Evolutionary conservation across 495 filamentous ascomycete genomes (phyloP).

Genomic region (Cercophora scortea): DNA sequence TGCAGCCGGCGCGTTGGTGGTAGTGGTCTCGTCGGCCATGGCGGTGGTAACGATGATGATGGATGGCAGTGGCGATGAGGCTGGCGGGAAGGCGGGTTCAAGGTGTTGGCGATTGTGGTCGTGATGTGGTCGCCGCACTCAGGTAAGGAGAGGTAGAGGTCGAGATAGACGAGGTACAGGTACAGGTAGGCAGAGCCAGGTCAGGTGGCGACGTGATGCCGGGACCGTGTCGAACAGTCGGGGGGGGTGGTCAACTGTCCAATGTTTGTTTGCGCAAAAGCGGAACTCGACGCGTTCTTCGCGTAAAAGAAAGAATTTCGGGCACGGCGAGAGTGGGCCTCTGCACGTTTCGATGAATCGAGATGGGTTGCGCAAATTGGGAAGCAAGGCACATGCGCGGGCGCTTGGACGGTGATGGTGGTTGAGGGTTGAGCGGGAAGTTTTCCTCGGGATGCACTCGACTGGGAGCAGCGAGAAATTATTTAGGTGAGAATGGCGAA

Average conservation of each 20-base stretch:
- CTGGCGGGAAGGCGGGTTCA: background rate
- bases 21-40: slow-evolving; percentile 10
- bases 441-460: slow-evolving; percentile 15
- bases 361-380: slow-evolving; percentile 17
- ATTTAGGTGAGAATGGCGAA: slow-evolving; percentile 12
- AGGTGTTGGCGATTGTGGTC: background rate
- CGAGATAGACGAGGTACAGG: too few relatives aligned
- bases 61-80: background rate
- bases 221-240: slow-evolving; percentile 10
- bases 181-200: too few relatives aligned
- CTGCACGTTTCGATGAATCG: slow-evolving; percentile 12
- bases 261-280: slow-evolving; percentile 14
- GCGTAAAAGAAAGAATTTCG: slow-evolving; percentile 10
- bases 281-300: slow-evolving; percentile 21
- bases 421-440: slow-evolving; percentile 21
- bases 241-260: background rate
- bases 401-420: slow-evolving; percentile 13
- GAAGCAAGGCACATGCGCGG: slow-evolving; percentile 12
- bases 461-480: slow-evolving; percentile 25
- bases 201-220: slow-evolving; percentile 18
- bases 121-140: too few relatives aligned
- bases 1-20: slow-evolving; percentile 1
- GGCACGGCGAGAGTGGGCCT: slow-evolving; percentile 6
- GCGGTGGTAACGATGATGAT: slow-evolving; percentile 7
- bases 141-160: too few relatives aligned